Evolutionary conservation across 2,329 filamentous ascomycete species (phyloP).

Genomic region (Blastomyces silverae): DNA sequence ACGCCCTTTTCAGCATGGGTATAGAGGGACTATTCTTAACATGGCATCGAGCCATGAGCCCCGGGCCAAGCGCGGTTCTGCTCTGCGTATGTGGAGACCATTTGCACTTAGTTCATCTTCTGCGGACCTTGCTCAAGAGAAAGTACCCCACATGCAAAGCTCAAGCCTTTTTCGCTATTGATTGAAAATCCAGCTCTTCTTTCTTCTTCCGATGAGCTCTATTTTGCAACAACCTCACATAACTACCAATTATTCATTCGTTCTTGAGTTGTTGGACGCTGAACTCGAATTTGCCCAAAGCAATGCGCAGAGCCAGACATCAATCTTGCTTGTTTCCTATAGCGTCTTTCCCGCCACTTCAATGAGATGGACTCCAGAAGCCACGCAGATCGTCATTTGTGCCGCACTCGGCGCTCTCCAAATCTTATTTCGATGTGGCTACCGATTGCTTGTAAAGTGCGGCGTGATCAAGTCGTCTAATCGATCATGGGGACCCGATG

Average conservation of each 20-base stretch:
- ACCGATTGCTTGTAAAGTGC: constrained; percentile 17
- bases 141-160: not conserved
- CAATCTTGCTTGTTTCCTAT: constrained; percentile 4
- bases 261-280: not conserved
- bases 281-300: not conserved
- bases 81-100: not conserved
- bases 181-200: not conserved
- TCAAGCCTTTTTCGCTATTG: not conserved
- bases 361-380: constrained; percentile 23
- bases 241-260: not conserved
- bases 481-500: constrained; percentile 20
- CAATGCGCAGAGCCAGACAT: not conserved
- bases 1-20: not conserved
- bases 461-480: constrained; percentile 16
- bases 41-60: not conserved
- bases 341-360: constrained; percentile 9
- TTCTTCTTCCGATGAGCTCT: not conserved
- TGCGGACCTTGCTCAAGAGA: not conserved
- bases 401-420: constrained; percentile 18
- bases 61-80: not conserved
- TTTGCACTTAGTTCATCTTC: not conserved
- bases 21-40: not conserved
- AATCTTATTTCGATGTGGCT: constrained; percentile 19
- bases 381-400: constrained; percentile 19
- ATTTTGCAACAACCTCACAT: not conserved